Evolutionary conservation across 441 rosid species (phyloP), one percentile per base, ranked within the genome.

Genomic region (Melastoma candidum): DNA sequence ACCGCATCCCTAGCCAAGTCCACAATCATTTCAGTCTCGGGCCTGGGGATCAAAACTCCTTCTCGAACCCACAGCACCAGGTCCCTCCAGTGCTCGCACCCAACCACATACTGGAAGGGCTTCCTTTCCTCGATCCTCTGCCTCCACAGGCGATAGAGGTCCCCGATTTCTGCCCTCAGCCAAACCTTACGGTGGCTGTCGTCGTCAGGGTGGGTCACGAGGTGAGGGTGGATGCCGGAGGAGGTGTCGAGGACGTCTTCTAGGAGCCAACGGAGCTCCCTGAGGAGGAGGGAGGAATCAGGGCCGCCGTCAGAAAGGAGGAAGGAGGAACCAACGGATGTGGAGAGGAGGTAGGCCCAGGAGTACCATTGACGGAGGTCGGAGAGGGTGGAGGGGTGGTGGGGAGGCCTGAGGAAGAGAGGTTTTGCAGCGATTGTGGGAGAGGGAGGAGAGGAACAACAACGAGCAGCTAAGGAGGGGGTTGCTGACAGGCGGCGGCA

Each of bases 21-120:
- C 29, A 84, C 72, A 49, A 92, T 59, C 60, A 80, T 46, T 65
- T 84, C 95, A 48, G 98, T 88, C 72, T 92, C 95, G 0, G 97
- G 95, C 67, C 97, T 74, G 3, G 96, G 98, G 68, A 92, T 88
- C 58, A 92, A 69, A 51, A 92, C 89, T 22, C 97, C 97, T 75
- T 88, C 95, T 63, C 85, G 81, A 8, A 92, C 94, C 29, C 81
- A 56, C 78, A 92, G 63, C 58, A 92, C 95, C 65, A 92, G 49
- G 54, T 88, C 87, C 75, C 94, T 72, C 97, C 97, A 88, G 52
- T 92, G 94, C 63, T 88, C 85, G 51, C 97, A 88, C 65, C 98
- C 98, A 1, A 88, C 95, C 0, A 85, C 59, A 54, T 92, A 92
- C 77, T 84, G 97, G 56, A 85, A 83, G 44, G 95, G 97, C 60